phyloP scores from a whole-genome alignment of 2,329 filamentous ascomycete genomes.

The Lasiodiplodia citricola region DNA sequence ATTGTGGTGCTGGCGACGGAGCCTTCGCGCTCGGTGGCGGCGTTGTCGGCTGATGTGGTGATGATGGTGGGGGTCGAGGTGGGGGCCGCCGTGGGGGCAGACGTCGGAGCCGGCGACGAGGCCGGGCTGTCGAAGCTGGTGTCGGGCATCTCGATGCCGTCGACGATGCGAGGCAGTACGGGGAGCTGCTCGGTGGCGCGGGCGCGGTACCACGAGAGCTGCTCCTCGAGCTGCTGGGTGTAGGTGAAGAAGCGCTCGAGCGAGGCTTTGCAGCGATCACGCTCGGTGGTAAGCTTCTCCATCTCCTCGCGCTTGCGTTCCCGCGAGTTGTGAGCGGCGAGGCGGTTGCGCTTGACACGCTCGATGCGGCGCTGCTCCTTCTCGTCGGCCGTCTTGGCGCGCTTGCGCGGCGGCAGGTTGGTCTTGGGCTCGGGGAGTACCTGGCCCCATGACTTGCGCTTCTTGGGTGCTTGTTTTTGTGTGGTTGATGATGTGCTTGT shows the following conservation, averaged over 20 bases:
- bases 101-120: background rate
- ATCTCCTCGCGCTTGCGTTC: constrained; percentile 92
- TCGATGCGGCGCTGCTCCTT: constrained; percentile 98
- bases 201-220: constrained; percentile 48
- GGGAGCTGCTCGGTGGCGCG: constrained; percentile 40
- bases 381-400: constrained; percentile 97
- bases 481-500: constrained; percentile 6
- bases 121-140: constrained; percentile 30
- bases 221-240: constrained; percentile 56
- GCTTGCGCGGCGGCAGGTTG: constrained; percentile 92
- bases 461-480: constrained; percentile 72
- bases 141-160: constrained; percentile 30
- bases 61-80: constrained; percentile 1
- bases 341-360: constrained; percentile 93
- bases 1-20: constrained; percentile 32
- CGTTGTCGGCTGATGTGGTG: constrained; percentile 7
- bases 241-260: constrained; percentile 62
- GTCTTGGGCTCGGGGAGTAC: constrained; percentile 96
- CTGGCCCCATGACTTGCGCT: constrained; percentile 98
- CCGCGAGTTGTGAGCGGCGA: constrained; percentile 93
- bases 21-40: background rate
- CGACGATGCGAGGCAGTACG: constrained; percentile 32
- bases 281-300: constrained; percentile 75
- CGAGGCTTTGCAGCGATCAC: constrained; percentile 67
- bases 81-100: constrained; percentile 3